These are phyloP conservation scores for Chlamydomonas reinhardtii DNA, from an alignment of 163 green algal species.

Conservation along the genomic window DNA sequence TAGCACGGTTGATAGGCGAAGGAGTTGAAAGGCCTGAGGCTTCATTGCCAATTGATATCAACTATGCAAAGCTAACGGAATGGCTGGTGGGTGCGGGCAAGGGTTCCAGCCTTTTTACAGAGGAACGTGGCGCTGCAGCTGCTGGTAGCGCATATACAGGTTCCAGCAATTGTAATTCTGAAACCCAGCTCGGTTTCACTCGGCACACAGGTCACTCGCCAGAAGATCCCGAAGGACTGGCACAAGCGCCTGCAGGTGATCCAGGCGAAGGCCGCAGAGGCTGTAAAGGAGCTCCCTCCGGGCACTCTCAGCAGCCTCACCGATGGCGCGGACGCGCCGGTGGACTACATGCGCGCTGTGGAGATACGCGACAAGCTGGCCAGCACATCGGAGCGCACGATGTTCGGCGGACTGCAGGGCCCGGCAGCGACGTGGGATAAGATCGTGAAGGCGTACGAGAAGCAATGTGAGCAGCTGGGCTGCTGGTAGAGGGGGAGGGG, in stretches of 20 bases:
- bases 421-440: slow-evolving; percentile 76
- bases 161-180: not conserved
- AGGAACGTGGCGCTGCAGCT: too few relatives aligned
- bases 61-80: slow-evolving; percentile 76
- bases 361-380: slow-evolving; percentile 71
- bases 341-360: slow-evolving; percentile 69
- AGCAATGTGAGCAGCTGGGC: slow-evolving; percentile 64
- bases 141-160: too few relatives aligned
- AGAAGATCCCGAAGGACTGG: slow-evolving; percentile 81
- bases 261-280: slow-evolving; percentile 67
- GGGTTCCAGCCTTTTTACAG: not conserved
- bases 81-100: slow-evolving; percentile 70
- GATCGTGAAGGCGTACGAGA: slow-evolving; percentile 82
- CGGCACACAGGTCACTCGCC: slow-evolving; percentile 66
- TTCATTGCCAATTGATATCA: slow-evolving; percentile 75
- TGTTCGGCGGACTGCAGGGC: slow-evolving; percentile 79
- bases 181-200: not conserved
- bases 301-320: slow-evolving; percentile 51
- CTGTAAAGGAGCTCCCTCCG: slow-evolving; percentile 63
- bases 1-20: slow-evolving; percentile 62
- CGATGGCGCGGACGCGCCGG: slow-evolving; percentile 52
- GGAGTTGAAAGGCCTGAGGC: slow-evolving; percentile 70
- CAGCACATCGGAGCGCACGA: slow-evolving; percentile 65
- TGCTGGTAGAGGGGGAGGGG: too few relatives aligned
- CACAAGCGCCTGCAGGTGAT: slow-evolving; percentile 76